Base-by-base conservation (phyloP, 208 protist genomes). In the Acanthamoeba culbertsoni region DNA sequence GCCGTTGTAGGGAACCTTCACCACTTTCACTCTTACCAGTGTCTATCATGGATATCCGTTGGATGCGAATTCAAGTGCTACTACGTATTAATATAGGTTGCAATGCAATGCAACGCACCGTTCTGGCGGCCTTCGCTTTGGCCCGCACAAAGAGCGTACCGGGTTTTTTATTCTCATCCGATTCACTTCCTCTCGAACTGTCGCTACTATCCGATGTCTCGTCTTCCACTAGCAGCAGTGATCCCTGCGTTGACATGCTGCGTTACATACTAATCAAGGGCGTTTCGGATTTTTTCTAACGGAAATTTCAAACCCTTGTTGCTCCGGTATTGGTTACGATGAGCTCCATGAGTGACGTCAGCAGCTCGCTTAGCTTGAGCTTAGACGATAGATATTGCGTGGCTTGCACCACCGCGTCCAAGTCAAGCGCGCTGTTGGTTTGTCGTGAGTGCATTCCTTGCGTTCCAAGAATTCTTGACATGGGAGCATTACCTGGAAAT, bases 241-340 rank as follows among this genome's bases (percentile, higher is more conserved):
- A n/a, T 10, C 73, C 73, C 73, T 84, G 26, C 5, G 26, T 28
- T 5, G n/a, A n/a, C n/a, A n/a, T n/a, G n/a, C n/a, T n/a, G n/a
- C n/a, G n/a, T n/a, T n/a, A n/a, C n/a, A n/a, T n/a, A n/a, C n/a
- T n/a, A n/a, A n/a, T n/a, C n/a, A n/a, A n/a, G n/a, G n/a, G n/a
- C n/a, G n/a, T n/a, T n/a, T n/a, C n/a, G n/a, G n/a, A n/a, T n/a
- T n/a, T n/a, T n/a, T n/a, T n/a, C n/a, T n/a, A n/a, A n/a, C n/a
- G n/a, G 45, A 5, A n/a, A 23, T 4, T 3, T 20, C 40, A n/a
- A 68, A 90, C 82, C 23, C 57, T 3, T 7, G 51, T 45, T 28
- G 82, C 82, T 45, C 82, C 82, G 57, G 48, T 71, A 53, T 90
- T 62, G 35, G 35, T 48, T 35, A 90, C 82, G 20, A 90, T 71